Evolutionary conservation across 129 eudicot species (phyloP).

Genomic region (Pittosporum tobira): DNA sequence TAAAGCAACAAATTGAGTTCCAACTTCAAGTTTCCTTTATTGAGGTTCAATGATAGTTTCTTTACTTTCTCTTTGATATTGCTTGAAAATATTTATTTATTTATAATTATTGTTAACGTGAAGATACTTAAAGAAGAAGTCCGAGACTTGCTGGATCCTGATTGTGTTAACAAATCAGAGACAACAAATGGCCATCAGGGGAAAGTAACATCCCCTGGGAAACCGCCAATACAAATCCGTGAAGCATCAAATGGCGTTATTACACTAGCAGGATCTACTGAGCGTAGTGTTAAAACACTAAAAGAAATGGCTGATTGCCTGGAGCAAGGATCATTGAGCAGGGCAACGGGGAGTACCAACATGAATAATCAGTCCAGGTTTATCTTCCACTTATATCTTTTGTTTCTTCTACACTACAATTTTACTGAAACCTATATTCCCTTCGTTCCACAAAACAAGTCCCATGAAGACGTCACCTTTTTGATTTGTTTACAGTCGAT

Average conservation of each 20-base stretch:
- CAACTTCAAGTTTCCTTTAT: constrained; percentile 91
- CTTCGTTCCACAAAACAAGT: too few relatives aligned
- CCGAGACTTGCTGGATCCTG: constrained; percentile 79
- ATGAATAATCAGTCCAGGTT: constrained; percentile 99
- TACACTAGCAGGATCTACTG: constrained; percentile 94
- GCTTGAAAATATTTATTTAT: background rate
- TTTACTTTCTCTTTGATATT: background rate
- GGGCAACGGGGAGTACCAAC: constrained; percentile 99
- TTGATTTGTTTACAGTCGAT: constrained; percentile 51
- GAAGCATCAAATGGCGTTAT: constrained; percentile 93
- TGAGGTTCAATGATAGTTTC: constrained; percentile 41
- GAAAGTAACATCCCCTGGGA: constrained; percentile 70
- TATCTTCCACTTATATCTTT: constrained; percentile 1
- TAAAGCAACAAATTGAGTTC: constrained; percentile 70
- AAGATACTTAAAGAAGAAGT: constrained; percentile 99
- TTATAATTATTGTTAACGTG: background rate
- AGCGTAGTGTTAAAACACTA: constrained; percentile 70
- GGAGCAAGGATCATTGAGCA: constrained; percentile 87
- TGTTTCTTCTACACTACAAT: background rate
- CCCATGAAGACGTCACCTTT: too few relatives aligned
- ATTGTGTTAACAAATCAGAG: constrained; percentile 56
- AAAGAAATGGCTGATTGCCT: constrained; percentile 95
- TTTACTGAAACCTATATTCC: too few relatives aligned
- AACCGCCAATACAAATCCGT: constrained; percentile 95
- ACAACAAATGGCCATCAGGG: constrained; percentile 50